phyloP scores from a whole-genome alignment of 257 asterid species.

The Catharanthus roseus region DNA sequence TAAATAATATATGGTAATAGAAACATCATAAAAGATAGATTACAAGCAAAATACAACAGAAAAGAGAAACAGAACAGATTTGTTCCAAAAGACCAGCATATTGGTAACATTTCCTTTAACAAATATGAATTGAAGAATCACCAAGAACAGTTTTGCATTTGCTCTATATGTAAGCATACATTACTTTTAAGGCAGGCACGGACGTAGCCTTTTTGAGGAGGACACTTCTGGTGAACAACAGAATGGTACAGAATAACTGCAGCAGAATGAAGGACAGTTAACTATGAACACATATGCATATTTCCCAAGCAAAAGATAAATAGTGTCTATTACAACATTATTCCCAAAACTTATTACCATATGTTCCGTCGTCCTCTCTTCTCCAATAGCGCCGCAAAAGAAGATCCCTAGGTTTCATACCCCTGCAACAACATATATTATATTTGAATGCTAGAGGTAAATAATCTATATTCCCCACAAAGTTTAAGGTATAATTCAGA shows the following conservation, averaged over 20 bases:
- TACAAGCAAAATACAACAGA: not conserved
- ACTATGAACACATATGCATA: not conserved
- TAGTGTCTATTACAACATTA: conserved; percentile 6
- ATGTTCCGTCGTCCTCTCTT: conserved; percentile 97
- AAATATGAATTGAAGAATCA: conserved; percentile 5
- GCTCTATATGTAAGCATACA: conserved; percentile 53
- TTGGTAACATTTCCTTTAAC: not conserved
- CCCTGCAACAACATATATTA: conserved; percentile 50
- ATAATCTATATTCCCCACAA: conserved; percentile 1
- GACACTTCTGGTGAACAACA: conserved; percentile 83
- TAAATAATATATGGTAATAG: not conserved
- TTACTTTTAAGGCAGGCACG: conserved; percentile 99
- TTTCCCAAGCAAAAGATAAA: not conserved
- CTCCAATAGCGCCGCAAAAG: conserved; percentile 92
- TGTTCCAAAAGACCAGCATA: not conserved
- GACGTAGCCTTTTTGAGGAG: conserved; percentile 63
- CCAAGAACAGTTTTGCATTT: conserved; percentile 6
- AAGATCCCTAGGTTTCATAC: conserved; percentile 88
- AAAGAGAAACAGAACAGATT: not conserved
- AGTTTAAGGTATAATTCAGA: conserved; percentile 33
- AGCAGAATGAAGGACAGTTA: conserved; percentile 17
- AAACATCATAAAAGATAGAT: not conserved
- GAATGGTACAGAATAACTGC: conserved; percentile 93
- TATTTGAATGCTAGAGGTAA: not conserved
- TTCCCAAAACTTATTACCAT: conserved; percentile 47